Conservation (phyloP, 352 stramenopile genomes). For the Achlya hypogyna region DNA sequence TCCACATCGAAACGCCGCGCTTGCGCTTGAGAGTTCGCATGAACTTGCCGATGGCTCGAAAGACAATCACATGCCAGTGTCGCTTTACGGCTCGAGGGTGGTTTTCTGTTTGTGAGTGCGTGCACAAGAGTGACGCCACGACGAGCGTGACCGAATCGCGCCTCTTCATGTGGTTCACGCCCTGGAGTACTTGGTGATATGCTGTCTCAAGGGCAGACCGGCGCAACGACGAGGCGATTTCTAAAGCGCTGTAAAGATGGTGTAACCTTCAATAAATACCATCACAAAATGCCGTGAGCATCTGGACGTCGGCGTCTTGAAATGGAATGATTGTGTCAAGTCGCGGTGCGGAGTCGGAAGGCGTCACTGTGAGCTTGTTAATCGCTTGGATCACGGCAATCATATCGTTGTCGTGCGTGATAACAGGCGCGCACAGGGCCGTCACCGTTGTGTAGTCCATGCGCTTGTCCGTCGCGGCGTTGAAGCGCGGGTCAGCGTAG, state of each 20-base stretch:
- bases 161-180: constrained; percentile 27
- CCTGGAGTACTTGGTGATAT: constrained; percentile 20
- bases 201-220: constrained; percentile 4
- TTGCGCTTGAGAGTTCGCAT: neutral
- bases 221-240: neutral
- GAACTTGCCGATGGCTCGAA: constrained; percentile 19
- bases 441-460: constrained; percentile 79
- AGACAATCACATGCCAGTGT: neutral
- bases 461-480: constrained; percentile 75
- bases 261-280: constrained; percentile 30
- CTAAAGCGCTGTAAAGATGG: neutral
- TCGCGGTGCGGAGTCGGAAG: constrained; percentile 32
- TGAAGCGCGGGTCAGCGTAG: constrained; percentile 82
- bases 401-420: constrained; percentile 59
- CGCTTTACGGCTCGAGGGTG: neutral
- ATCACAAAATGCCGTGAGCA: constrained; percentile 66
- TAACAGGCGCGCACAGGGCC: constrained; percentile 58
- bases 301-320: constrained; percentile 57
- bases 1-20: neutral
- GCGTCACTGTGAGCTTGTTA: constrained; percentile 32
- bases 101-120: neutral
- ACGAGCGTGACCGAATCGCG: constrained; percentile 8
- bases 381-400: constrained; percentile 65
- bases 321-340: constrained; percentile 39
- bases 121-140: neutral